Base-by-base conservation (phyloP, 108 stramenopile genomes). In the Cafeteria roenbergensis region DNA sequence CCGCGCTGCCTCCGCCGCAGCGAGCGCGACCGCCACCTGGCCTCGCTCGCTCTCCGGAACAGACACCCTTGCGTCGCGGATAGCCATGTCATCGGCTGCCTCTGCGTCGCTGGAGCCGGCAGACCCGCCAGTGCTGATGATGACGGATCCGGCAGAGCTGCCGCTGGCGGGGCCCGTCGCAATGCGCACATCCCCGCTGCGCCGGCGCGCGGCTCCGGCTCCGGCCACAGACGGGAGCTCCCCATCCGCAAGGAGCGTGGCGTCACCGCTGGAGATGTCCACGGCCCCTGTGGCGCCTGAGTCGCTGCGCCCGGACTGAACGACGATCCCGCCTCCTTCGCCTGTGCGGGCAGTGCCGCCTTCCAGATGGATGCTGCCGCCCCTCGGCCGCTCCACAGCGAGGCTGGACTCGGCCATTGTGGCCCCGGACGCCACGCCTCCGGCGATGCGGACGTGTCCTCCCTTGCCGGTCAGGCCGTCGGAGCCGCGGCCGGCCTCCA, bases 361-460 rank as follows among this genome's bases (percentile, higher is more conserved):
- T 21, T 66, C 34, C 17, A 78, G 8, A 29, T 73, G 53, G 30
- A 78, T 30, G 34, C 55, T 55, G 9, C 77, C 77, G 28, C 76
- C 76, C 38, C n/a, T n/a, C n/a, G n/a, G n/a, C n/a, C n/a, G n/a
- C n/a, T n/a, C n/a, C n/a, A n/a, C n/a, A n/a, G n/a, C n/a, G n/a
- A n/a, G n/a, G n/a, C n/a, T n/a, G n/a, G 61, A 25, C 53, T 75
- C 64, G 67, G 32, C 71, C 25, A 27, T 14, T 21, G 54, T 37
- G 20, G 35, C 64, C n/a, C 75, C 75, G 52, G 73, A 68, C 1
- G 57, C 73, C 27, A 70, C 69, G n/a, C 75, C 75, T 36, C 73
- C 75, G 21, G 66, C 66, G 17, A 75, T 66, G 22, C 73, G 70
- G 27, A 75, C 73, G 58, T 70, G 54, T 2, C 75, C 75, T 29